phyloP scores from a whole-genome alignment of 2,329 filamentous ascomycete species.

The Colletotrichum falcatum region DNA sequence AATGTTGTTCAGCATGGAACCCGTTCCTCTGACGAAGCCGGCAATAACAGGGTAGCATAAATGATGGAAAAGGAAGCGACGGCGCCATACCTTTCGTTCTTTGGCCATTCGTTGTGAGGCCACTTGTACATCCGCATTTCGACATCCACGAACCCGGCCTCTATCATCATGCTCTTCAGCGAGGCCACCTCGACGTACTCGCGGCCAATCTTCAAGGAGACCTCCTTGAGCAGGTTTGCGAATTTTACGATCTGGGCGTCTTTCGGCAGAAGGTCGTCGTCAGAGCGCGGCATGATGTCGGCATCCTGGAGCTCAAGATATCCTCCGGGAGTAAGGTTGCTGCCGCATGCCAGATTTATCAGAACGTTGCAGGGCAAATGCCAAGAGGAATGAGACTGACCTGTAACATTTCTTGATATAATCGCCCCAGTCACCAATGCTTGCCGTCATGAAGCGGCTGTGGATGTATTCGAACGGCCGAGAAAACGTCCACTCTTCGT shows the following conservation, averaged over 20 bases:
- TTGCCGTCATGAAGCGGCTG: slow-evolving; percentile 61
- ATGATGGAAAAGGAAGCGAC: too few relatives aligned
- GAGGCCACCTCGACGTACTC: slow-evolving; percentile 43
- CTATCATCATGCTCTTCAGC: slow-evolving; percentile 46
- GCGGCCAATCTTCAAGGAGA: slow-evolving; percentile 43
- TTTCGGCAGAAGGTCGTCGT: too few relatives aligned
- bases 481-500: slow-evolving; percentile 63
- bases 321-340: slow-evolving; percentile 55
- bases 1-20: neutral
- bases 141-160: slow-evolving; percentile 45
- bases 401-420: slow-evolving; percentile 61
- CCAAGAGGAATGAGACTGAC: neutral
- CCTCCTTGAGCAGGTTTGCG: too few relatives aligned
- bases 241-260: too few relatives aligned
- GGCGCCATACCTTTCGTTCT: neutral
- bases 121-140: slow-evolving; percentile 37
- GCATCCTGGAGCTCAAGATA: slow-evolving; percentile 56
- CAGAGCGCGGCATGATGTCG: too few relatives aligned
- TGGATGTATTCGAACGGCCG: slow-evolving; percentile 67
- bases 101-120: slow-evolving; percentile 40
- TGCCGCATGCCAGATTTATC: too few relatives aligned
- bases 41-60: too few relatives aligned
- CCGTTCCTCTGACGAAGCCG: too few relatives aligned
- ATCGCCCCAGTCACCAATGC: slow-evolving; percentile 61
- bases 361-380: too few relatives aligned